Percentiles rank a stretch among this genome's conserved stretches.
phyloP scores from a whole-genome alignment of 1,284 basidiomycete species.

The Anthracocystis walkeri region DNA sequence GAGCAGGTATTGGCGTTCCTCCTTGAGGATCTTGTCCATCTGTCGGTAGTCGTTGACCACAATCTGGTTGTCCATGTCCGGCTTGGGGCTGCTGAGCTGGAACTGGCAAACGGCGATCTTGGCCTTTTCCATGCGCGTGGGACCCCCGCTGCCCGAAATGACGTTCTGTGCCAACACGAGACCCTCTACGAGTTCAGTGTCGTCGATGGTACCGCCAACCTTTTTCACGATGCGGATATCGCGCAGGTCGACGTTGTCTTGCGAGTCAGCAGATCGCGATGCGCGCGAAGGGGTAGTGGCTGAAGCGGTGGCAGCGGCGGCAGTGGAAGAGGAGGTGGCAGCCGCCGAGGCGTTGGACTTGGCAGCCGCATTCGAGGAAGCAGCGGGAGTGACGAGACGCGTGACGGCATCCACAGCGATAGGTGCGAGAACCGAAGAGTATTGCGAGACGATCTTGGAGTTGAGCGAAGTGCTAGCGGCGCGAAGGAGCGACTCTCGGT shows the following conservation, averaged over 20 bases:
- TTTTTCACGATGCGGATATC: constrained; percentile 98
- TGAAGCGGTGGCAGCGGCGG: constrained; percentile 73
- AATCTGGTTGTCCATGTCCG: constrained; percentile 99
- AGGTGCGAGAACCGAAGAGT: constrained; percentile 94
- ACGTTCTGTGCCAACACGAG: constrained; percentile 97
- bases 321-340: constrained; percentile 88
- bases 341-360: constrained; percentile 18
- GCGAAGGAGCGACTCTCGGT: constrained; percentile 85
- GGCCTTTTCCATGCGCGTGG: constrained; percentile 95
- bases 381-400: constrained; percentile 53
- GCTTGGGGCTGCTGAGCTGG: constrained; percentile 96
- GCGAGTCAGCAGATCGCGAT: constrained; percentile 25
- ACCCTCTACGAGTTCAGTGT: constrained; percentile 96
- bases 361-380: constrained; percentile 18
- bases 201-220: constrained; percentile 98
- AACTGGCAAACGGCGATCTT: constrained; percentile 99
- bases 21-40: constrained; percentile 99
- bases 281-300: constrained; percentile 7
- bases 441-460: constrained; percentile 99
- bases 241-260: constrained; percentile 82
- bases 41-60: constrained; percentile 99
- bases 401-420: constrained; percentile 94
- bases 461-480: constrained; percentile 96
- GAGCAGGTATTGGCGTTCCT: constrained; percentile 96
- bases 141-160: constrained; percentile 88